Percentiles rank a stretch among this genome's conserved stretches.
Conservation (phyloP, 176 grass and related monocot species). For the Poa annua region DNA sequence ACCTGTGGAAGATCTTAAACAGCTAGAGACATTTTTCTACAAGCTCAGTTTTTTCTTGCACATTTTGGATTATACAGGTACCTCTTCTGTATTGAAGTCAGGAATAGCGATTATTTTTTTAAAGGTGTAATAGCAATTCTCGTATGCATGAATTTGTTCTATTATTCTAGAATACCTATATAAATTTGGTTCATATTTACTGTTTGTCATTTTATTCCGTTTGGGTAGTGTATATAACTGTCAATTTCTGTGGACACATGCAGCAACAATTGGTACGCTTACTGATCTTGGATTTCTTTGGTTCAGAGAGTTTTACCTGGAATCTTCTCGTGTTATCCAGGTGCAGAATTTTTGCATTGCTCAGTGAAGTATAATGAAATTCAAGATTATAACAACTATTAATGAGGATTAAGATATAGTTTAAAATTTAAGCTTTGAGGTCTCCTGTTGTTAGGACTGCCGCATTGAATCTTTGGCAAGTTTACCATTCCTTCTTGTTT, state of each 20-base stretch:
- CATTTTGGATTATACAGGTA: slow-evolving; percentile 99
- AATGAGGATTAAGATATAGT: slow-evolving; percentile 24
- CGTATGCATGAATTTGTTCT: background rate
- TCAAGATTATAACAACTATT: slow-evolving; percentile 28
- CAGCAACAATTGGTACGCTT: slow-evolving; percentile 90
- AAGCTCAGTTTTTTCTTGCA: slow-evolving; percentile 99
- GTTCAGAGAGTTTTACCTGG: slow-evolving; percentile 99
- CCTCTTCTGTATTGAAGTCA: slow-evolving; percentile 3
- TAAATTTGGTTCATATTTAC: slow-evolving; percentile 12
- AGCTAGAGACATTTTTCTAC: slow-evolving; percentile 97
- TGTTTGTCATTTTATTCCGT: background rate
- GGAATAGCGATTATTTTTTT: too few species aligned
- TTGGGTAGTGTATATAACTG: slow-evolving; percentile 36
- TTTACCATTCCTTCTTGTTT: background rate
- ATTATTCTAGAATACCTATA: slow-evolving; percentile 1
- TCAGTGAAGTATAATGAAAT: slow-evolving; percentile 30
- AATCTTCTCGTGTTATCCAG: slow-evolving; percentile 99
- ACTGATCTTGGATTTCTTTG: slow-evolving; percentile 99
- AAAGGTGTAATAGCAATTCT: too few species aligned
- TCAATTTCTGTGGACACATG: slow-evolving; percentile 52
- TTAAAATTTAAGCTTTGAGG: slow-evolving; percentile 7
- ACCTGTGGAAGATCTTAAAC: slow-evolving; percentile 95
- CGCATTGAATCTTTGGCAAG: background rate
- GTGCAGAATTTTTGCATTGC: slow-evolving; percentile 46
- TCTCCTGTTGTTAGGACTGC: background rate